Evolutionary conservation across 225 moss, liverwort and hornwort species (phyloP).

Genomic region (Physcomitrium patens): DNA sequence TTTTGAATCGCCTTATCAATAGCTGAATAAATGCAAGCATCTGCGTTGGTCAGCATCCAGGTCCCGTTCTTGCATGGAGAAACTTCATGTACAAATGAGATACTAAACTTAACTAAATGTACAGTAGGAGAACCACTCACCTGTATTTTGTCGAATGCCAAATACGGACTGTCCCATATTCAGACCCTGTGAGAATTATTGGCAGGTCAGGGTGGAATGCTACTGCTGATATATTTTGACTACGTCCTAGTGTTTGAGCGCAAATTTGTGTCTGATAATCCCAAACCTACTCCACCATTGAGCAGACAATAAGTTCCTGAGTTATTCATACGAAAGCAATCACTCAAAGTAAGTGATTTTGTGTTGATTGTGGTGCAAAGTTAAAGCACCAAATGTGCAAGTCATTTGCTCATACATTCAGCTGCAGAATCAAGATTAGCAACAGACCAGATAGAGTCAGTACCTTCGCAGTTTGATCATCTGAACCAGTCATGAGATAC

Average conservation of each 20-base stretch:
- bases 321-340: neutral
- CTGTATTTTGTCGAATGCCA: conserved; percentile 91
- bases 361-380: neutral
- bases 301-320: conserved; percentile 7
- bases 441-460: neutral
- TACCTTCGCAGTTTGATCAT: conserved; percentile 91
- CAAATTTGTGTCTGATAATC: conserved; percentile 92
- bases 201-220: conserved; percentile 88
- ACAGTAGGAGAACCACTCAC: conserved; percentile 25
- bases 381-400: too few relatives aligned
- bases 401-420: neutral
- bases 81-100: neutral
- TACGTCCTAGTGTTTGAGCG: conserved; percentile 84
- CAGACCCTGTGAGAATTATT: conserved; percentile 81
- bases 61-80: too few relatives aligned
- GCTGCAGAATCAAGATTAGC: neutral
- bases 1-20: neutral
- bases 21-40: neutral
- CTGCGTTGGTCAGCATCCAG: neutral
- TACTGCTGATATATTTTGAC: conserved; percentile 82
- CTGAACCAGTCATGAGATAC: conserved; percentile 79
- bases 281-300: conserved; percentile 64
- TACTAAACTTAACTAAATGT: neutral
- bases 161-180: conserved; percentile 87
- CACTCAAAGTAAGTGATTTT: neutral